These are phyloP conservation scores for Plasmodium gonderi DNA, from an alignment of 169 alveolate species.

Conservation along the genomic window DNA sequence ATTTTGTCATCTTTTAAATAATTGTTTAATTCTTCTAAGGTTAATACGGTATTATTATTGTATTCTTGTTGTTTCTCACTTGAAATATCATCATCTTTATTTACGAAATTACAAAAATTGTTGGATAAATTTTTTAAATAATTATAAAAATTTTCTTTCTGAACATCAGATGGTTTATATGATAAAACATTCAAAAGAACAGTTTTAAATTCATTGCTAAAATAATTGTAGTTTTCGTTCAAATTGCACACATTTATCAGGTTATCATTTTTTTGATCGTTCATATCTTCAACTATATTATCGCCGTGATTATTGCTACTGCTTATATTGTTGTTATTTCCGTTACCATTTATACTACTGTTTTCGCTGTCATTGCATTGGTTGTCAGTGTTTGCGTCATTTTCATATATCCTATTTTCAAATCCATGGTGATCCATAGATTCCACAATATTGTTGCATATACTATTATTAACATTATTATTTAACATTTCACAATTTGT, in stretches of 20 bases:
- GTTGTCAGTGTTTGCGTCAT: not conserved
- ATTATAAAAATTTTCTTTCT: conserved; percentile 8
- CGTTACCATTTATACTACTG: not conserved
- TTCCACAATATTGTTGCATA: not conserved
- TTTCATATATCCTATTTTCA: conserved; percentile 2
- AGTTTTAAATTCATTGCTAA: conserved; percentile 17
- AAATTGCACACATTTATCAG: conserved; percentile 13
- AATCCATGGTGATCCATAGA: not conserved
- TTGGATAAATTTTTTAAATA: conserved; percentile 12
- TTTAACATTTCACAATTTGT: not conserved
- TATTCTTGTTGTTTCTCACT: not conserved
- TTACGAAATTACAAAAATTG: not conserved
- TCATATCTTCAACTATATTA: not conserved
- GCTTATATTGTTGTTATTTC: not conserved
- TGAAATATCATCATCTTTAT: conserved; percentile 1
- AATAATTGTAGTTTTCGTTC: conserved; percentile 7
- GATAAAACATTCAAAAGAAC: not conserved
- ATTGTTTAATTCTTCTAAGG: not conserved
- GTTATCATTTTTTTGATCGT: not conserved
- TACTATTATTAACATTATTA: not conserved
- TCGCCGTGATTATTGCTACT: not conserved
- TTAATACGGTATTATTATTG: not conserved
- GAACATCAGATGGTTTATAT: conserved; percentile 1
- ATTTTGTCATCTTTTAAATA: conserved; percentile 17
- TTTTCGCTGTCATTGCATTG: too few species aligned